A percentile compares a stretch with the other conserved stretches of the same genome.
phyloP scores from a whole-genome alignment of 2,329 filamentous ascomycete species.

The Thermothelomyces thermophilus region DNA sequence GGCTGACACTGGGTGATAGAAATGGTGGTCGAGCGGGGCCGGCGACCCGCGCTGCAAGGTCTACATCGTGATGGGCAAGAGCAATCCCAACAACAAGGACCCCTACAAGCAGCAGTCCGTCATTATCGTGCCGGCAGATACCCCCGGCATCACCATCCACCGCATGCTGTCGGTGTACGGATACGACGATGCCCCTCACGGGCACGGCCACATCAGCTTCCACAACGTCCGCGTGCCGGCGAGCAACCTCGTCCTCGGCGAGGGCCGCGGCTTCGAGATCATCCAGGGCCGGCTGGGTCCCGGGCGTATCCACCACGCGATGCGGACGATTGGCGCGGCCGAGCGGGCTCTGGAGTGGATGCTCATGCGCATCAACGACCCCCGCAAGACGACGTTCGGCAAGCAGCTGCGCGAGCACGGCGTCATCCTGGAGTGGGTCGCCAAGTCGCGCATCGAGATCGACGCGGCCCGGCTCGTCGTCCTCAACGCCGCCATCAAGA shows the following conservation, averaged over 20 bases:
- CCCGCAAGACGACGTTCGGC: slow-evolving; percentile 83
- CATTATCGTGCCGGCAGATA: slow-evolving; percentile 73
- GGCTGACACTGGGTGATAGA: slow-evolving; percentile 43
- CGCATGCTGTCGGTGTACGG: slow-evolving; percentile 93
- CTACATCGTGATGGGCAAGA: slow-evolving; percentile 97
- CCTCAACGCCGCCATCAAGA: slow-evolving; percentile 90
- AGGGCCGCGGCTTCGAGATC: slow-evolving; percentile 94
- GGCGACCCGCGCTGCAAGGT: slow-evolving; percentile 88
- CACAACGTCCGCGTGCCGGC: slow-evolving; percentile 82
- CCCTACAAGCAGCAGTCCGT: slow-evolving; percentile 90
- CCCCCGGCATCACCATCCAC: slow-evolving; percentile 83
- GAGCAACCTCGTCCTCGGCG: slow-evolving; percentile 80
- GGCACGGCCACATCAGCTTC: slow-evolving; percentile 89
- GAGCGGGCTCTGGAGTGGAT: slow-evolving; percentile 93
- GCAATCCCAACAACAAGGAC: slow-evolving; percentile 65
- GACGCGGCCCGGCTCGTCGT: slow-evolving; percentile 85
- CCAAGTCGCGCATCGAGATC: slow-evolving; percentile 86
- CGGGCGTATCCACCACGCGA: slow-evolving; percentile 94
- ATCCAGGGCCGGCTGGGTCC: slow-evolving; percentile 95
- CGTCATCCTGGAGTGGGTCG: slow-evolving; percentile 91
- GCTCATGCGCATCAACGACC: slow-evolving; percentile 89
- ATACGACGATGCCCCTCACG: slow-evolving; percentile 97
- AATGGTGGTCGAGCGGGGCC: slow-evolving; percentile 98
- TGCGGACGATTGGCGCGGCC: slow-evolving; percentile 88
- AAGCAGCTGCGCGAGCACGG: slow-evolving; percentile 83